These are phyloP conservation scores for Suhomyces faveliae DNA, from an alignment of 805 yeast genomes.

Conservation along the genomic window DNA sequence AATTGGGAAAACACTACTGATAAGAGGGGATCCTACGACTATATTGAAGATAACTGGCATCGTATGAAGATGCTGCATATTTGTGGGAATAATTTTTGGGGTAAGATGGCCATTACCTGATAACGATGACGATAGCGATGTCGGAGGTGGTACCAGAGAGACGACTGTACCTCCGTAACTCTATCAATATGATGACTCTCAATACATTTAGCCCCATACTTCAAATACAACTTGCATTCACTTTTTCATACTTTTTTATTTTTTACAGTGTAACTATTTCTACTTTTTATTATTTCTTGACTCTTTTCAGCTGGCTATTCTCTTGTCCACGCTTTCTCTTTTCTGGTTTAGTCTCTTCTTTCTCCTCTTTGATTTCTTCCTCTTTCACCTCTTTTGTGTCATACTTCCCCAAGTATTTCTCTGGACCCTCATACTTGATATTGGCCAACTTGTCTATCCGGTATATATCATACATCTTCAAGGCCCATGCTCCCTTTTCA, in stretches of 20 bases:
- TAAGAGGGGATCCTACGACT: no score
- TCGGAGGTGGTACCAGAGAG: no score
- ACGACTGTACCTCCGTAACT: no score
- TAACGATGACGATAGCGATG: no score
- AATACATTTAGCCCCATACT: background rate
- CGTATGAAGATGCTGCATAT: no score
- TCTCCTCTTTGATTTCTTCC: background rate
- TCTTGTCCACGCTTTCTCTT: background rate
- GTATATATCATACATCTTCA: conserved; percentile 29
- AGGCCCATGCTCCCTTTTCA: conserved; percentile 40
- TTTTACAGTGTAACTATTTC: no score
- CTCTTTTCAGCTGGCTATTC: background rate
- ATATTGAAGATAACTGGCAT: no score
- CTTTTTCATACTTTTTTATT: background rate
- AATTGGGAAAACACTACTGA: no score
- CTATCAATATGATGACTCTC: background rate
- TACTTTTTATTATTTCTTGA: background rate
- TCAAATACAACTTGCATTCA: no score
- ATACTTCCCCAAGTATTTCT: background rate
- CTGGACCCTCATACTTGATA: conserved; percentile 18
- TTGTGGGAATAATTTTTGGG: no score
- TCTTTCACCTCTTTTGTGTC: conserved; percentile 1
- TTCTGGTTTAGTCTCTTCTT: background rate
- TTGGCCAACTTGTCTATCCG: conserved; percentile 24
- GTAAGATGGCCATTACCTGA: no score